Percentiles rank a stretch among this genome's conserved stretches.
Evolutionary conservation across 768 basidiomycete genomes (phyloP).

Genomic region (Psilocybe subaeruginosa): DNA sequence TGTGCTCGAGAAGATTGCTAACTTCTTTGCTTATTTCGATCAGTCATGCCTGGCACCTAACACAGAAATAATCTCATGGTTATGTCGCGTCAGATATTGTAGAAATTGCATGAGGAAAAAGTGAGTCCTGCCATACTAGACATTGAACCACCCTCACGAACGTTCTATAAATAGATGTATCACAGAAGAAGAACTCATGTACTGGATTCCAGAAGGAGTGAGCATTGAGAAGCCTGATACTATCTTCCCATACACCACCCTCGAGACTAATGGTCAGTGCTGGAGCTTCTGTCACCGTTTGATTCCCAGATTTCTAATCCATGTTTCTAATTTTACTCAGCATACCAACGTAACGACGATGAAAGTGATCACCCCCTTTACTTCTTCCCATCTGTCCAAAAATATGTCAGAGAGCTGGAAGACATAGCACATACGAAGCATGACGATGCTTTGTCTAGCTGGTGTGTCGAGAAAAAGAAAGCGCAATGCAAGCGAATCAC

Average conservation of each 20-base stretch:
- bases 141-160: neutral
- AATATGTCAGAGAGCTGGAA: conserved; percentile 31
- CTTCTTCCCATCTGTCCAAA: conserved; percentile 24
- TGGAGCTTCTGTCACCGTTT: neutral
- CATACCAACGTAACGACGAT: neutral
- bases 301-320: neutral
- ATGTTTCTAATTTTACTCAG: neutral
- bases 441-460: conserved; percentile 23
- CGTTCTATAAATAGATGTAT: conserved; percentile 28
- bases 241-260: conserved; percentile 32
- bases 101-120: conserved; percentile 32
- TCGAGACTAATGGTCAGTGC: conserved; percentile 23
- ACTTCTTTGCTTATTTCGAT: neutral
- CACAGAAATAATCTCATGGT: conserved; percentile 37
- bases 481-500: conserved; percentile 27
- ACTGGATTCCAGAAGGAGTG: conserved; percentile 26
- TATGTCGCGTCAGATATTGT: conserved; percentile 40
- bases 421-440: conserved; percentile 16
- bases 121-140: conserved; percentile 23
- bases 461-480: conserved; percentile 30
- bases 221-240: conserved; percentile 27
- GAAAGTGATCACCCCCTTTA: conserved; percentile 23
- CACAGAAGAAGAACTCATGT: conserved; percentile 28
- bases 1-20: neutral
- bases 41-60: conserved; percentile 35